phyloP scores from a whole-genome alignment of 441 rosid species.

The Adansonia rubrostipa region DNA sequence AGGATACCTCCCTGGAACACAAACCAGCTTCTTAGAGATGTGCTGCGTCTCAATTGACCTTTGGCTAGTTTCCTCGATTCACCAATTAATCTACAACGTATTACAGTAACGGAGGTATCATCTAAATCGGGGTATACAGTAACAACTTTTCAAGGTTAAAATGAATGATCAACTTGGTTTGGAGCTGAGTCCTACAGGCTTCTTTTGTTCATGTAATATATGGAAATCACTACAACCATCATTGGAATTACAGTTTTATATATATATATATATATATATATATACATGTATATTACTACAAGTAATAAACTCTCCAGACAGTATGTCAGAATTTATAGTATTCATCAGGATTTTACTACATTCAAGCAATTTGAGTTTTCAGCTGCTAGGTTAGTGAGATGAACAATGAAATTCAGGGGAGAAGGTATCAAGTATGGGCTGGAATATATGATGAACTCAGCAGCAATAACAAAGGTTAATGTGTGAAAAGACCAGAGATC shows the following conservation, averaged over 20 bases:
- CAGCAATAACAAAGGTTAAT: not conserved
- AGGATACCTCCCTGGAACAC: constrained; percentile 30
- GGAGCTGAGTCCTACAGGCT: not conserved
- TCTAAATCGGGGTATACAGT: not conserved
- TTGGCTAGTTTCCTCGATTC: no score
- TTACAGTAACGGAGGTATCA: not conserved
- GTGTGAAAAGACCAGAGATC: not conserved
- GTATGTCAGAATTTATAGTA: not conserved
- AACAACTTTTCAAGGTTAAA: no score
- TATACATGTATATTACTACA: not conserved
- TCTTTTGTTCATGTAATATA: constrained; percentile 1
- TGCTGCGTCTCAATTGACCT: not conserved
- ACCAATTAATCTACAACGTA: no score
- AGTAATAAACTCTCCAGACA: not conserved
- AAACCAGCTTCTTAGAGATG: constrained; percentile 35
- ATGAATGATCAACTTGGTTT: not conserved
- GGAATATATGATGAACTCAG: not conserved
- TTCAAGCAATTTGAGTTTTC: not conserved
- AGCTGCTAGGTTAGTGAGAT: not conserved
- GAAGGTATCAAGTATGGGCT: not conserved
- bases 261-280: not conserved
- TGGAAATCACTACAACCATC: not conserved
- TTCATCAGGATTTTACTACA: constrained; percentile 17
- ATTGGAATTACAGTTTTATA: not conserved
- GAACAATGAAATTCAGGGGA: constrained; percentile 11